These are phyloP conservation scores for Alternaria burnsii DNA, from an alignment of 2,329 filamentous ascomycete species.

Conservation along the genomic window DNA sequence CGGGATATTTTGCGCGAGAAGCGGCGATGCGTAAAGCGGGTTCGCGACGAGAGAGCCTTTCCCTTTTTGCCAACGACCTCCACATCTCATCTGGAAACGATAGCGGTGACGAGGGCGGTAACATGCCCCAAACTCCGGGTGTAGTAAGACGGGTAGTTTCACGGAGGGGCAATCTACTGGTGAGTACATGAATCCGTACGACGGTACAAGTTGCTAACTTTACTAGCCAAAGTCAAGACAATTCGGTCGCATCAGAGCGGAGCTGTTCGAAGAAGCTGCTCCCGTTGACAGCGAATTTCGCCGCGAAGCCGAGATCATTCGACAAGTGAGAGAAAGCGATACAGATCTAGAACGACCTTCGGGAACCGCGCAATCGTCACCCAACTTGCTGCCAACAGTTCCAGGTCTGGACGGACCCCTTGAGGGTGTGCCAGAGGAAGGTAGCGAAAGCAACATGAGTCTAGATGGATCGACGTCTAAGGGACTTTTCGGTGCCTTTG, in stretches of 20 bases:
- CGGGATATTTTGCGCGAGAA: constrained; percentile 64
- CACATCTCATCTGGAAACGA: constrained; percentile 83
- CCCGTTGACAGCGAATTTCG: constrained; percentile 89
- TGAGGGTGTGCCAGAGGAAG: constrained; percentile 75
- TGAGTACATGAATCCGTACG: constrained; percentile 58
- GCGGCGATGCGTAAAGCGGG: constrained; percentile 58
- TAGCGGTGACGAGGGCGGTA: constrained; percentile 72
- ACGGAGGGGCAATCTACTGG: constrained; percentile 85
- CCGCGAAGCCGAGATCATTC: constrained; percentile 93
- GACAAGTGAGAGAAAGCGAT: constrained; percentile 92
- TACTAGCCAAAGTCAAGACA: constrained; percentile 90
- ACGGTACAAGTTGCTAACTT: constrained; percentile 20
- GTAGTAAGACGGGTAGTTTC: constrained; percentile 87
- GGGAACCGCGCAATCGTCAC: constrained; percentile 72
- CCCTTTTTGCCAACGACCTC: constrained; percentile 87
- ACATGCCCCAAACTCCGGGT: constrained; percentile 65
- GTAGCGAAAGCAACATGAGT: constrained; percentile 65
- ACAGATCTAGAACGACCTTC: constrained; percentile 64
- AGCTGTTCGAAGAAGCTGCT: constrained; percentile 84
- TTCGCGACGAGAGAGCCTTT: constrained; percentile 84
- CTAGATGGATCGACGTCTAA: constrained; percentile 51
- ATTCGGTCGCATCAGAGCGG: constrained; percentile 91
- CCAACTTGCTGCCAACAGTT: constrained; percentile 67
- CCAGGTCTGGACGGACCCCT: constrained; percentile 65
- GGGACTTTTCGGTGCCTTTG: constrained; percentile 71